Base-by-base conservation (phyloP, 768 basidiomycete genomes). In the Harrya chromipes region DNA sequence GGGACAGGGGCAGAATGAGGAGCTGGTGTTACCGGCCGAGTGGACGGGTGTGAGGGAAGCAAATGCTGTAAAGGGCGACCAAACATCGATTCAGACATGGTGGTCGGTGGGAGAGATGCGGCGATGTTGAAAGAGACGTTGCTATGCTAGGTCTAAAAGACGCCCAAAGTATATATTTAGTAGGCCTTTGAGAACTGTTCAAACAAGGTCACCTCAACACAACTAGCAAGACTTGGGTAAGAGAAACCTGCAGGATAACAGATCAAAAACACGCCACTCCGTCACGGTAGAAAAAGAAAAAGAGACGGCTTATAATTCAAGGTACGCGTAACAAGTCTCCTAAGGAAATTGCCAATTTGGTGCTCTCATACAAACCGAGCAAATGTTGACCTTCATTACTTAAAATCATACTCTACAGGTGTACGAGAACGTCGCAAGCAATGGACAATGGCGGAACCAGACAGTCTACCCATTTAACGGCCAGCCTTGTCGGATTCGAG, bases 11-110 rank as follows among this genome's bases (percentile, higher is more conserved):
- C 17, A 17, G 44, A 5, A n/a, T 44, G 37, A 8, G 51, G 41
- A 20, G 43, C 43, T 26, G 53, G 26, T 17, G 20, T 14, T 10
- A 46, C 31, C 3, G 10, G 29, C 3, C 29, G 29, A 29, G 8
- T 41, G 23, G 26, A 27, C 21, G 49, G 41, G 16, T 47, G 39
- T 0, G 53, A 62, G 13, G 64, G 53, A 20, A 67, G 57, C 0
- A 69, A 33, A 50, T 62, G 59, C 14, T 56, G 58, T 26, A 47
- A 57, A 17, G 67, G 67, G 1, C 47, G 57, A 40, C 66, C 66
- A 31, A 67, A 67, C 36, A 67, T 58, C 3, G 66, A 67, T 14
- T 69, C 56, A 0, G 57, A 39, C 63, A 69, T 66, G 54, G n/a
- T 40, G 39, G 55, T 60, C n/a, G 14, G 31, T 41, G 53, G 33